Conservation (phyloP, 345 rosid genomes). For the Cardiospermum halicacabum region DNA sequence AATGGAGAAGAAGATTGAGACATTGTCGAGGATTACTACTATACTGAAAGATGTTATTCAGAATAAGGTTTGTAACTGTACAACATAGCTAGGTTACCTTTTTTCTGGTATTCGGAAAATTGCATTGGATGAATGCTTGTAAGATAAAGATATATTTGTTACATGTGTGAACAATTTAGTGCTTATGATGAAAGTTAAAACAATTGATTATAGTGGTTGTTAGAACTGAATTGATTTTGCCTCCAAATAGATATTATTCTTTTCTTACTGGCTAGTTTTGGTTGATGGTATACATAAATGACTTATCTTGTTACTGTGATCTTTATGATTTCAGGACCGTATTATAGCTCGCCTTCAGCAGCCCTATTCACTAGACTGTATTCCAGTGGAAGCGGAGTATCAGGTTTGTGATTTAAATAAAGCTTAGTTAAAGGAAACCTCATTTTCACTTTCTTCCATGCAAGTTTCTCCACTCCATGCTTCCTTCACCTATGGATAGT, state of each 20-base stretch:
- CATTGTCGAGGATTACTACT: slow-evolving; percentile 79
- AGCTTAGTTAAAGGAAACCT: not conserved
- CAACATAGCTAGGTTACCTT: not conserved
- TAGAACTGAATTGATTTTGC: not conserved
- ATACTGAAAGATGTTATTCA: slow-evolving; percentile 93
- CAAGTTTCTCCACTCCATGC: not conserved
- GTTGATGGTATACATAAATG: slow-evolving; percentile 2
- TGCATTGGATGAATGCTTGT: not conserved
- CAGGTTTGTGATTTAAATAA: slow-evolving; percentile 49
- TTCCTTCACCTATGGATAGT: not conserved
- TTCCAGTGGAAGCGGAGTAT: slow-evolving; percentile 99
- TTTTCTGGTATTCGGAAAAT: not conserved
- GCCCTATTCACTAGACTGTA: slow-evolving; percentile 95
- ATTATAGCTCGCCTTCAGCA: slow-evolving; percentile 98
- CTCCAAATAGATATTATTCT: not conserved
- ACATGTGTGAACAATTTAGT: not conserved
- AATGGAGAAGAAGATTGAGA: slow-evolving; percentile 93
- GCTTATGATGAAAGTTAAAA: not conserved
- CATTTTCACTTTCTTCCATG: not conserved
- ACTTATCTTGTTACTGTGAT: not conserved
- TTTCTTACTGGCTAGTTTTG: not conserved
- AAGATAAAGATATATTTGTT: not conserved
- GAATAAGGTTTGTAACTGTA: slow-evolving; percentile 64
- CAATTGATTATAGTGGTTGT: not conserved
- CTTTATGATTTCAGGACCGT: slow-evolving; percentile 60